Evolutionary conservation across 208 protist species (phyloP), one percentile per base, ranked within the genome.

Genomic region (Trypanosoma scelopori): DNA sequence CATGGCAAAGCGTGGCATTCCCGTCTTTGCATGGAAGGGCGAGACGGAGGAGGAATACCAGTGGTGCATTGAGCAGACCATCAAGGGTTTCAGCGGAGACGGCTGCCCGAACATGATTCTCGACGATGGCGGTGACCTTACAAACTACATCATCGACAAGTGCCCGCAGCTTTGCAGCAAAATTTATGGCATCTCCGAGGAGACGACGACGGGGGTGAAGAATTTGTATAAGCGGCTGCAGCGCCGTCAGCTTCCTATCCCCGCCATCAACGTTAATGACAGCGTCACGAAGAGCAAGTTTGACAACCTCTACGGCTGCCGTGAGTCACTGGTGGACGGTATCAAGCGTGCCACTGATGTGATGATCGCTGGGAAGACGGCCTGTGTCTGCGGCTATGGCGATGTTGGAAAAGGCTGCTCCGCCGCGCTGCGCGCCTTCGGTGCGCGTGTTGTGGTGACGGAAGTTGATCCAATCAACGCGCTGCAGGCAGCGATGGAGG

Each of bases 181-280:
- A 53, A 90, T 99, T 45, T 85, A 95, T 75, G 99, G 99, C 73
- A 88, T 99, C 51, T 99, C 97, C 27, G 99, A 99, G 92, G 98
- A 99, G 88, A 99, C 99, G 61, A 99, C 99, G 55, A 99, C 99
- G 23, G 98, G 99, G 86, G 99, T 99, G 43, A 95, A 99, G 85
- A 97, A 98, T 81, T 87, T 99, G 35, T 97, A 99, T 86, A 91
- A 98, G 84, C 98, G 98, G 84, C 81, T 93, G 20, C 80, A 97
- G 69, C 80, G 85, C 49, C 95, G 95, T 60, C 87, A 87, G 59
- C 93, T 99, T 9, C 87, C 98, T 68, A 96, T 99, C 81, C 96
- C 98, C 57, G 97, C 98, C 76, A 99, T 99, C 87, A 99, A 99
- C 89, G 99, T 99, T 46, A 99, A 99, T 91, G 98, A 99, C 88